Percentiles rank a stretch among this genome's conserved stretches.
These are phyloP conservation scores for Hydrangea macrophylla DNA, from an alignment of 148 eudicot genomes.

Conservation along the genomic window DNA sequence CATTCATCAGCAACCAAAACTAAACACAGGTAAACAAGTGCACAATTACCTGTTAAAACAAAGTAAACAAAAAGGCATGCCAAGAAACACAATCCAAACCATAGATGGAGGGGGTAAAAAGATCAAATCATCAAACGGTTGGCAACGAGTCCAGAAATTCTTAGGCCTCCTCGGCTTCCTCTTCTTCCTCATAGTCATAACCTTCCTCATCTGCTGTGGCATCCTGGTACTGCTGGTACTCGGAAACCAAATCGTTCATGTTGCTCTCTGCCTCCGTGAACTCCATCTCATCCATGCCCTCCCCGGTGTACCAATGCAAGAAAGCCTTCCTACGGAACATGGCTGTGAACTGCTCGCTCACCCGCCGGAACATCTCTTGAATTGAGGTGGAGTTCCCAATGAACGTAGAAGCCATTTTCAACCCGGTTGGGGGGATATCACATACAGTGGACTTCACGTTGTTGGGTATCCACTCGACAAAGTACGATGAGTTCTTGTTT, in stretches of 20 bases:
- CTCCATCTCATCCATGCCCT: conserved; percentile 49
- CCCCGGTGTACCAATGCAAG: conserved; percentile 48
- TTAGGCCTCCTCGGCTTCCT: conserved; percentile 28
- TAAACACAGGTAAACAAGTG: background rate
- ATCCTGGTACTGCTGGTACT: conserved; percentile 51
- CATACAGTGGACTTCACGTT: conserved; percentile 57
- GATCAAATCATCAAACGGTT: background rate
- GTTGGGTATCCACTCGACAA: conserved; percentile 59
- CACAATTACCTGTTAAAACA: background rate
- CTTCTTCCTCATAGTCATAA: conserved; percentile 44
- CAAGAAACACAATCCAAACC: background rate
- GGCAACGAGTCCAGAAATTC: background rate
- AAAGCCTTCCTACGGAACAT: conserved; percentile 51
- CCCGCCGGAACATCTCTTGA: conserved; percentile 48
- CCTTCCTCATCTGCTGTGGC: conserved; percentile 49
- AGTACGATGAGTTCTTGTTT: conserved; percentile 59
- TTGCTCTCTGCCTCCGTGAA: conserved; percentile 45
- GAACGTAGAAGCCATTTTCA: conserved; percentile 52
- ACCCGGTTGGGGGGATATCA: conserved; percentile 53
- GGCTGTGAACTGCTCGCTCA: conserved; percentile 47
- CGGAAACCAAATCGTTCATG: conserved; percentile 47
- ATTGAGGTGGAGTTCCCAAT: conserved; percentile 57
- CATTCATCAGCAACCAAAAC: background rate
- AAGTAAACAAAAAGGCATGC: background rate
- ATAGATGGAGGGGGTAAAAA: background rate